Evolutionary conservation across 108 stramenopile species (phyloP), one percentile per base, ranked within the genome.

Genomic region (Stephanodiscus triporus): DNA sequence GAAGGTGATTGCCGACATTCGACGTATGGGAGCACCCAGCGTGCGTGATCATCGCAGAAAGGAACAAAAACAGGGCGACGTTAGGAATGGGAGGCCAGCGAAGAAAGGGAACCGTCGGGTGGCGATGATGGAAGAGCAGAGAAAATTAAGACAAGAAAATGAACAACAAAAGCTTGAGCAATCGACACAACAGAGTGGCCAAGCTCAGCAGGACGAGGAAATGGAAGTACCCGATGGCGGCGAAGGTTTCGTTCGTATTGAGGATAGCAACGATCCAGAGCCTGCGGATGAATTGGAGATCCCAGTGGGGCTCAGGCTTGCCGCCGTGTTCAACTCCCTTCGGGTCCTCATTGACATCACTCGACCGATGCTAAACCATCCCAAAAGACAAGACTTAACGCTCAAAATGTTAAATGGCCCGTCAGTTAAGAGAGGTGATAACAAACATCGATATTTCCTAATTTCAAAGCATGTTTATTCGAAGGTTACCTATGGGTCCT

Each of bases 291-390:
- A 45, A 30, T 24, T 13, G 19, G 71, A 66, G 7, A 14, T 76
- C 27, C 45, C 70, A 8, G 43, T 50, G 0, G 63, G 66, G 27
- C 17, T 32, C 11, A 50, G 63, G 14, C 45, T 77, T 4, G 76
- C 76, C 40, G 62, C 32, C 45, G 77, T 76, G 13, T 78, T 82
- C 66, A 82, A 82, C 71, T 66, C 81, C 6, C 63, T 82, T 19
- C 32, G 81, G 22, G 65, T 78, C 9, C 51, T 82, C 19, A 57
- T 82, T 16, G 55, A 70, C 32, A 36, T 82, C 23, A 34, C 72
- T 16, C 64, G 76, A 8, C 65, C 76, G 9, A 77, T 73, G 26
- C 47, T 82, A n/a, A 63, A 82, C 30, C 70, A 82, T 51, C 72
- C 81, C 19, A 14, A 68, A 22, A 27, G 45, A 14, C 45, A 68